Evolutionary conservation across 1,284 basidiomycete species (phyloP), one percentile per base, ranked within the genome.

Genomic region (Fomitopsis betulina): DNA sequence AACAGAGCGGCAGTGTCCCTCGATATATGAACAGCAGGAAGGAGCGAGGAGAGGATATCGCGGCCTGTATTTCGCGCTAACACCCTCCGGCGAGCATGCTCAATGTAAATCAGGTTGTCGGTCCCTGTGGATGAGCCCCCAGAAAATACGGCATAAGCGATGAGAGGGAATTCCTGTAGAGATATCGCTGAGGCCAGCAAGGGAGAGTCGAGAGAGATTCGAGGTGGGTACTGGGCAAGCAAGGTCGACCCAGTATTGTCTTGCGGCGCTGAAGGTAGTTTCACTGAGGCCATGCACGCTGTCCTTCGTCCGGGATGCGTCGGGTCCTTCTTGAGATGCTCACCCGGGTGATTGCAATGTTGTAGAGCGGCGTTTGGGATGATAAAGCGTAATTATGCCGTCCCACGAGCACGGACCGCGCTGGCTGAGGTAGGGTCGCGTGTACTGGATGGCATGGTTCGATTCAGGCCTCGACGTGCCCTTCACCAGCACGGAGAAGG

Each of bases 71-170:
- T 79, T 53, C 69, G 71, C 25, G 70, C 67, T 12, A 82, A 56
- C 3, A 88, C 64, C 1, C 70, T 69, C 60, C 81, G 76, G 54
- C 87, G 77, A 5, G 82, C 86, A 25, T 72, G 63, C 64, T 90
- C 87, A 56, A 89, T 70, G 53, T 70, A 64, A 42, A 83, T 79
- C 50, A 76, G 72, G 17, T 58, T 56, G 32, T 72, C 68, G 1
- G 58, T 5, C 47, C 33, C 42, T 15, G 72, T 62, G n/a, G 67
- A 58, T 15, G 62, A 58, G 25, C 67, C 57, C 6, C 79, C 73
- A n/a, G 71, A 62, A 67, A 78, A 84, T 53, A 78, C 72, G 47
- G 75, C 73, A 66, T 80, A 85, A 23, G 69, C 69, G 57, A 88
- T 74, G 60, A 65, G 63, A n/a, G 75, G 61, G 59, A 71, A 54